Conservation (phyloP, 169 alveolate species). For the Theileria parva region DNA sequence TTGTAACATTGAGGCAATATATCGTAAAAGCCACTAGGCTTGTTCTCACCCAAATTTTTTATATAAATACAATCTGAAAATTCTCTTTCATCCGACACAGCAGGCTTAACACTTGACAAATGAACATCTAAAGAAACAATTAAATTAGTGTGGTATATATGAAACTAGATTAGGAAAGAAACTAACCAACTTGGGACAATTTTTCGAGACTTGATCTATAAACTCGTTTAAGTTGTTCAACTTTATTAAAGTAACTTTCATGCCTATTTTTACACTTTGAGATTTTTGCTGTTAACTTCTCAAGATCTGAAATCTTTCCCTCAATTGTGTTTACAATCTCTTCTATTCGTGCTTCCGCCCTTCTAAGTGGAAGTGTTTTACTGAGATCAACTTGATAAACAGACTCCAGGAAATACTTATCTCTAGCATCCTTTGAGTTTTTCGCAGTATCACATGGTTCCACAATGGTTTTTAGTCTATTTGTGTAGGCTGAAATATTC, state of each 20-base stretch:
- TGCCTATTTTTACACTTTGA: constrained; percentile 47
- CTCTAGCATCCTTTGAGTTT: constrained; percentile 84
- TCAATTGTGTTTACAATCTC: constrained; percentile 52
- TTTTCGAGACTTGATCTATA: constrained; percentile 33
- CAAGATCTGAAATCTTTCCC: constrained; percentile 41
- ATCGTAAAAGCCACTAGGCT: constrained; percentile 86
- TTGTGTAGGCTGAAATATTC: constrained; percentile 75
- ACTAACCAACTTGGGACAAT: constrained; percentile 34
- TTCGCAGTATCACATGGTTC: constrained; percentile 84
- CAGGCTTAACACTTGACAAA: background rate
- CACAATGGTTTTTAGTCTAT: constrained; percentile 84
- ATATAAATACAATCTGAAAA: constrained; percentile 81
- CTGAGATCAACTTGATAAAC: constrained; percentile 81
- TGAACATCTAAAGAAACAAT: constrained; percentile 1
- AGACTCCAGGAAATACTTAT: constrained; percentile 83
- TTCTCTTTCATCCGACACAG: constrained; percentile 46
- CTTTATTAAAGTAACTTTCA: constrained; percentile 40
- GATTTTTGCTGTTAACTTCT: constrained; percentile 41
- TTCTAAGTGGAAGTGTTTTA: constrained; percentile 68
- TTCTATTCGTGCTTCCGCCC: constrained; percentile 45
- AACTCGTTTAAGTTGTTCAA: constrained; percentile 32
- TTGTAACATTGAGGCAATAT: constrained; percentile 81
- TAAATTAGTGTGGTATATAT: background rate
- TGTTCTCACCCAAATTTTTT: constrained; percentile 73
- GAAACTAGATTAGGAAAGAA: background rate